A percentile compares a stretch with the other conserved stretches of the same genome.
phyloP scores from a whole-genome alignment of 2,329 filamentous ascomycete species.

The Aspergillus fischeri region DNA sequence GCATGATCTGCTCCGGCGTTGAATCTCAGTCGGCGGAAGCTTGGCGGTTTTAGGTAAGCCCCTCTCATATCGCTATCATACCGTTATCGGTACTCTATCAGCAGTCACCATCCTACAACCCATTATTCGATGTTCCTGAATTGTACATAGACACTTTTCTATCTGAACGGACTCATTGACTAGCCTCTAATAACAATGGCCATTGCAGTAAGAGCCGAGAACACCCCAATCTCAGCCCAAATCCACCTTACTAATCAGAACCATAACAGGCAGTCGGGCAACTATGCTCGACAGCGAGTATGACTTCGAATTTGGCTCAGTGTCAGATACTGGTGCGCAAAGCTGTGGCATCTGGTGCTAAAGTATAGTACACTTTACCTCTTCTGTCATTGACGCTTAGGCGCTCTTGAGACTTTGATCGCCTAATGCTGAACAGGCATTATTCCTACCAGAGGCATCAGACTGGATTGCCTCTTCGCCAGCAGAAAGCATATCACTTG shows the following conservation, averaged over 20 bases:
- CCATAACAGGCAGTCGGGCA: slow-evolving; percentile 72
- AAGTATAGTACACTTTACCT: slow-evolving; percentile 47
- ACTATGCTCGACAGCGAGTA: slow-evolving; percentile 76
- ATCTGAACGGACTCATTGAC: not conserved
- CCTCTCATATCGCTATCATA: slow-evolving; percentile 3
- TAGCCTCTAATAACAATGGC: slow-evolving; percentile 18
- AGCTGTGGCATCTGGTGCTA: slow-evolving; percentile 71
- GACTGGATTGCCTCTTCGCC: slow-evolving; percentile 77
- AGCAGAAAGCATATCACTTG: slow-evolving; percentile 66
- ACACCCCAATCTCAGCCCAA: not conserved
- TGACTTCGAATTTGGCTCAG: slow-evolving; percentile 74
- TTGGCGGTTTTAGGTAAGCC: slow-evolving; percentile 20
- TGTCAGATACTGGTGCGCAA: slow-evolving; percentile 68
- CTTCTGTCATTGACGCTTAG: not conserved
- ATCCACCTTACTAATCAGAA: slow-evolving; percentile 6
- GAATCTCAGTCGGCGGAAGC: slow-evolving; percentile 10
- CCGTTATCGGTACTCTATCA: not conserved
- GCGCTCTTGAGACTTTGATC: not conserved
- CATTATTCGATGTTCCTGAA: not conserved
- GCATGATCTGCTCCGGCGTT: slow-evolving; percentile 10
- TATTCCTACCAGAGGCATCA: slow-evolving; percentile 88
- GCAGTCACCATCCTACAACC: not conserved
- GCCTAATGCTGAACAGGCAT: slow-evolving; percentile 47
- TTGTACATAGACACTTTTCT: not conserved
- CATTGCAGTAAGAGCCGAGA: slow-evolving; percentile 20